Percentiles rank a stretch among this genome's conserved stretches.
Evolutionary conservation across 495 filamentous ascomycete genomes (phyloP).

Genomic region (Choiromyces venosus): DNA sequence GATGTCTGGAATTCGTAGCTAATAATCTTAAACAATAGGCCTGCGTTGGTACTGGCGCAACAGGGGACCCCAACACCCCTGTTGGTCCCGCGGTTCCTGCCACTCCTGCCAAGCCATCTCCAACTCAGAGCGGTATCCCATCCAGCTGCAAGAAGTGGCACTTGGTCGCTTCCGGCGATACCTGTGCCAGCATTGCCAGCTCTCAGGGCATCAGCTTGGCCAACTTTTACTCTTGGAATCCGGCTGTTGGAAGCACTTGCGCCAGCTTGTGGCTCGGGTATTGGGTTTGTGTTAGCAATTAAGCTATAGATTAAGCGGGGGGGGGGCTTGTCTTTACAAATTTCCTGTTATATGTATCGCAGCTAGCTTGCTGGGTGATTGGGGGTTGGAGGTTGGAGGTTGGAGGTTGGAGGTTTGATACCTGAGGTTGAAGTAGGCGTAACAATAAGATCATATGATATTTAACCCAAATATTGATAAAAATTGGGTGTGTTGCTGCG

Average conservation of each 20-base stretch:
- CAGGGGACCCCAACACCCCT: no score
- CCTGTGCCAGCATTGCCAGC: conserved; percentile 21
- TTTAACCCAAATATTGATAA: no score
- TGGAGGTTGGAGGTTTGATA: no score
- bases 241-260: conserved; percentile 44
- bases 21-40: background rate
- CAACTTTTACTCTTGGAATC: conserved; percentile 46
- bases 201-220: conserved; percentile 37
- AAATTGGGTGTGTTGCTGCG: no score
- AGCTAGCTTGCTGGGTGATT: no score
- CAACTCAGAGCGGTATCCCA: conserved; percentile 33
- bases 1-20: background rate
- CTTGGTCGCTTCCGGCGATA: conserved; percentile 17
- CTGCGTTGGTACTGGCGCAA: background rate
- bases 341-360: no score
- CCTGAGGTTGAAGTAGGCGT: no score
- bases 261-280: conserved; percentile 38
- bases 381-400: no score
- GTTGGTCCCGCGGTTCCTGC: background rate
- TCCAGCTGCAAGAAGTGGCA: conserved; percentile 31
- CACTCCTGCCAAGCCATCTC: no score
- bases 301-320: background rate
- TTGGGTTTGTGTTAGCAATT: conserved; percentile 1
- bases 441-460: no score
- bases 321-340: no score